Percentiles rank a stretch among this genome's conserved stretches.
These are phyloP conservation scores for Talaromyces nanjingensis DNA, from an alignment of 495 filamentous ascomycete species.

Conservation along the genomic window DNA sequence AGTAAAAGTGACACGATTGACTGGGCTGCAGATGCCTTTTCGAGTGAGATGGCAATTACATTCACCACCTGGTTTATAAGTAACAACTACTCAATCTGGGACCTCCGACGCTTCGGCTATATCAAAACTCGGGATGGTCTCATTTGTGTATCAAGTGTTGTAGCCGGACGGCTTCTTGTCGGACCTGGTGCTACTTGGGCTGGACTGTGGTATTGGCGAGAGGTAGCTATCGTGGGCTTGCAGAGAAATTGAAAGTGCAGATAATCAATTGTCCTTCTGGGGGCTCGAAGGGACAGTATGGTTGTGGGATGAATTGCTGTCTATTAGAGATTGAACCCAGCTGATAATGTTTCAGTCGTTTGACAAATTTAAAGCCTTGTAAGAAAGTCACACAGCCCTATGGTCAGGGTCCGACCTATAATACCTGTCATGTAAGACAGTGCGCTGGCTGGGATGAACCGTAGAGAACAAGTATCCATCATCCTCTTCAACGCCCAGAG, in stretches of 20 bases:
- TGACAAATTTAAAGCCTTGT: no score
- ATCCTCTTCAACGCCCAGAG: no score
- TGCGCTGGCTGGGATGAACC: no score
- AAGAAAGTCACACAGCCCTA: no score
- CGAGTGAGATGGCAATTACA: background rate
- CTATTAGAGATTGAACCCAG: background rate
- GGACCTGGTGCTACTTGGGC: background rate
- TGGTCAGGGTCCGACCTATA: no score
- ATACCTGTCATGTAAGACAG: no score
- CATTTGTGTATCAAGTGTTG: background rate
- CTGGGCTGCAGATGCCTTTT: background rate
- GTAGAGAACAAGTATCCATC: no score
- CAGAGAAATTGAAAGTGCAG: background rate
- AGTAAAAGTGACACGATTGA: background rate
- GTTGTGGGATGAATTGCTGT: background rate
- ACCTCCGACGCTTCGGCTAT: background rate
- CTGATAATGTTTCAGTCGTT: no score
- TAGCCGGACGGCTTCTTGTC: background rate
- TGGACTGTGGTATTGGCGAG: background rate
- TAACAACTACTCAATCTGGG: background rate
- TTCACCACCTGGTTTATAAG: background rate
- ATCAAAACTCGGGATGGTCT: background rate
- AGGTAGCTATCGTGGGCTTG: background rate
- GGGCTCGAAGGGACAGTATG: no score
- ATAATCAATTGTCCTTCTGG: background rate